phyloP scores from a whole-genome alignment of 805 yeast species.

The Wickerhamomyces sydowiorum region DNA sequence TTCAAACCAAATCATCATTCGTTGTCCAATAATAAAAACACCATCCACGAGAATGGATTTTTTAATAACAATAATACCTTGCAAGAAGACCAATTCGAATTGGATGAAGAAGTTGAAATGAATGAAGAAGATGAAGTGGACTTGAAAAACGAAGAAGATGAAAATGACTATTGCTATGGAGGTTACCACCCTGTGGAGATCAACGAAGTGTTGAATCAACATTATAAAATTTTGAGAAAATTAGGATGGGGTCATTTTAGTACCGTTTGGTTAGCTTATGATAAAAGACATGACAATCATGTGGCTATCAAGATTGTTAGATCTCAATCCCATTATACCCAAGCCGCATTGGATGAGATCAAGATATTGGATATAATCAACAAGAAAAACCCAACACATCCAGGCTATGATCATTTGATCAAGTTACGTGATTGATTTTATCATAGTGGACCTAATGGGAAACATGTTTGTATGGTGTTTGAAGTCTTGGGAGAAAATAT shows the following conservation, averaged over 20 bases:
- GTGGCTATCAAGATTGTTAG: constrained; percentile 62
- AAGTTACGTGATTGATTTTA: constrained; percentile 49
- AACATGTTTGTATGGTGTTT: constrained; percentile 60
- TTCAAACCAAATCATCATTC: constrained; percentile 1
- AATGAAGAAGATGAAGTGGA: constrained; percentile 2
- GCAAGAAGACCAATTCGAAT: not conserved
- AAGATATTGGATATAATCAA: constrained; percentile 35
- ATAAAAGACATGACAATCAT: constrained; percentile 31
- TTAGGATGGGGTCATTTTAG: constrained; percentile 72
- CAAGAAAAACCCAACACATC: constrained; percentile 30
- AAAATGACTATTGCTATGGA: constrained; percentile 47
- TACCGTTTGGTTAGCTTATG: constrained; percentile 63
- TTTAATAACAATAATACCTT: not conserved
- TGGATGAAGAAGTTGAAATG: constrained; percentile 5
- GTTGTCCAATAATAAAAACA: not conserved
- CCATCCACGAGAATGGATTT: not conserved
- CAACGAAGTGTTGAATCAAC: constrained; percentile 47
- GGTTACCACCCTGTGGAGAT: constrained; percentile 61
- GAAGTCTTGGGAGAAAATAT: constrained; percentile 61
- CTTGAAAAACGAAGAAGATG: constrained; percentile 38
- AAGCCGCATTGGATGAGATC: constrained; percentile 64
- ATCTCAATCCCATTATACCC: constrained; percentile 45
- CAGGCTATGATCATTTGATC: constrained; percentile 49
- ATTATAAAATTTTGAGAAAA: constrained; percentile 46
- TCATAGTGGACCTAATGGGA: constrained; percentile 57